A percentile compares a stretch with the other conserved stretches of the same genome.
Evolutionary conservation across 306 rosid genomes (phyloP).

Genomic region (Casuarina glauca): DNA sequence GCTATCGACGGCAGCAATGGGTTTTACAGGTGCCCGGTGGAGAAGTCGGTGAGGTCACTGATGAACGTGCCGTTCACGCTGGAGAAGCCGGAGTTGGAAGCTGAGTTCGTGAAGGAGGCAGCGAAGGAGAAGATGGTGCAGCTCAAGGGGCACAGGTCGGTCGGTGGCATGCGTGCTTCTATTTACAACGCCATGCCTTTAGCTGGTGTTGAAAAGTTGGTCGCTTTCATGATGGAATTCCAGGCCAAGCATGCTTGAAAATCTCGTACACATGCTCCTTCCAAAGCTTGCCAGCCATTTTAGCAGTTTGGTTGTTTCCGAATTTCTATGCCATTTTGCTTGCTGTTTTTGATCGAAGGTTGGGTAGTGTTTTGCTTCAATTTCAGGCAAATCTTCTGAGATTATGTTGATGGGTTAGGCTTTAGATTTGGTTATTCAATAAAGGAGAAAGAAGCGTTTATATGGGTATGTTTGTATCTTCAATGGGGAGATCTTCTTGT

Average conservation of each 20-base stretch:
- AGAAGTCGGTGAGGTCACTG: conserved; percentile 80
- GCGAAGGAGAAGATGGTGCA: conserved; percentile 86
- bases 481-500: neutral
- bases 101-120: conserved; percentile 90
- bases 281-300: neutral
- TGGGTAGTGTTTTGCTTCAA: neutral
- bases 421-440: neutral
- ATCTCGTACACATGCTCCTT: neutral
- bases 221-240: conserved; percentile 92
- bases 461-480: too few species aligned
- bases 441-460: neutral
- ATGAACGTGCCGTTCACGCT: conserved; percentile 96
- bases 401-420: neutral
- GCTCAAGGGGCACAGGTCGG: conserved; percentile 95
- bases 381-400: neutral
- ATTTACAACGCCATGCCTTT: conserved; percentile 97
- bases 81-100: conserved; percentile 85
- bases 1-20: conserved; percentile 81
- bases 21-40: conserved; percentile 81
- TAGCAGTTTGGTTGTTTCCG: conserved; percentile 11
- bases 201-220: conserved; percentile 94
- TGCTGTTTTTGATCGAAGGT: neutral
- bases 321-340: neutral
- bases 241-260: conserved; percentile 71
- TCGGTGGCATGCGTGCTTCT: conserved; percentile 97